Evolutionary conservation across 2,329 filamentous ascomycete species (phyloP).

Genomic region (Colletotrichum shisoi): DNA sequence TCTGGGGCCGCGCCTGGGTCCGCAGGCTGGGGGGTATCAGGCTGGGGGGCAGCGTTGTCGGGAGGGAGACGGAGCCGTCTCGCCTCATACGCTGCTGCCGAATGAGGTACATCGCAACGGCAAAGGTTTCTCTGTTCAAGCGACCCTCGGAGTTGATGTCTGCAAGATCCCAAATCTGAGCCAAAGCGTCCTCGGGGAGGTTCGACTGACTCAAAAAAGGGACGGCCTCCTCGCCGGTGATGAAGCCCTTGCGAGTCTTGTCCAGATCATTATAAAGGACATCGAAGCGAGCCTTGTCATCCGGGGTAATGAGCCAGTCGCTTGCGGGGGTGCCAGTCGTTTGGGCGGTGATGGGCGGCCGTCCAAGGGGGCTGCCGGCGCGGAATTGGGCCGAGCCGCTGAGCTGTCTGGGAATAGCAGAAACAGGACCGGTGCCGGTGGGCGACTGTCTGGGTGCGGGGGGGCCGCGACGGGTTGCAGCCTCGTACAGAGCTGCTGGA

Average conservation of each 20-base stretch:
- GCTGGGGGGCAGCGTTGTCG: conserved; percentile 78
- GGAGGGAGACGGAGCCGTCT: conserved; percentile 68
- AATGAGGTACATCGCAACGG: conserved; percentile 97
- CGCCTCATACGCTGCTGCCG: conserved; percentile 82
- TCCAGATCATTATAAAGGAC: conserved; percentile 85
- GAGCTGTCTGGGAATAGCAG: conserved; percentile 82
- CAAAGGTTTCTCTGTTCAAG: conserved; percentile 88
- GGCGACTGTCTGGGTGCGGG: conserved; percentile 61
- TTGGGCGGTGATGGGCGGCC: conserved; percentile 58
- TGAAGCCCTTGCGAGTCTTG: conserved; percentile 78
- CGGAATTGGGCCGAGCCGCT: conserved; percentile 73
- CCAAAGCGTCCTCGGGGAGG: conserved; percentile 84
- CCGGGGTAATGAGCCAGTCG: conserved; percentile 83
- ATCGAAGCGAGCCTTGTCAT: conserved; percentile 89
- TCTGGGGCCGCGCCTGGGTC: conserved; percentile 61
- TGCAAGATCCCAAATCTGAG: conserved; percentile 95
- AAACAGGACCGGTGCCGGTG: conserved; percentile 62
- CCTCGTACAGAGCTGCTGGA: conserved; percentile 87
- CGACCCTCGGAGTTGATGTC: conserved; percentile 92
- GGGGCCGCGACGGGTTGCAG: conserved; percentile 72
- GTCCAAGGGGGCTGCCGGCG: conserved; percentile 65
- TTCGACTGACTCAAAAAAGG: conserved; percentile 92
- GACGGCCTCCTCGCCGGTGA: conserved; percentile 94
- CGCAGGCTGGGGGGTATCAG: conserved; percentile 89
- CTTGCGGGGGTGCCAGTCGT: conserved; percentile 47